These are phyloP conservation scores for Aspergillus alliaceus DNA, from an alignment of 2,329 filamentous ascomycete genomes.

Conservation along the genomic window DNA sequence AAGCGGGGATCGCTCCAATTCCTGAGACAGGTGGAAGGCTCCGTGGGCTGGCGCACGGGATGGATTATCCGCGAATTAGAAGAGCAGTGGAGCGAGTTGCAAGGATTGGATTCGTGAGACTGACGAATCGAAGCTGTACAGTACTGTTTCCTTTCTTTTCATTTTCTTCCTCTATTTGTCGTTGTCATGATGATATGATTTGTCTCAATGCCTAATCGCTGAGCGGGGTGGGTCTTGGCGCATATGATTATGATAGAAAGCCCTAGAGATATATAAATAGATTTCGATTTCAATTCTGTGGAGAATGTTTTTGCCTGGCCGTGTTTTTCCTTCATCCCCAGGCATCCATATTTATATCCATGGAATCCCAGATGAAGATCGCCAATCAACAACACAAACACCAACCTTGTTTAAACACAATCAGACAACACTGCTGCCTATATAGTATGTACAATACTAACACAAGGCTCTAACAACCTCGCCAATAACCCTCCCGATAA, in stretches of 20 bases:
- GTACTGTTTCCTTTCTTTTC: neutral
- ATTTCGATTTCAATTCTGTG: too few relatives aligned
- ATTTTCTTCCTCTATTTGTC: neutral
- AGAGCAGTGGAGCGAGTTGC: conserved; percentile 31
- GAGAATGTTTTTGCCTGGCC: too few relatives aligned
- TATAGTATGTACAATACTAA: too few relatives aligned
- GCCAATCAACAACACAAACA: too few relatives aligned
- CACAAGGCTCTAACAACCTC: too few relatives aligned
- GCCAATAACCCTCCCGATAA: too few relatives aligned
- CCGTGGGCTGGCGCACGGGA: conserved; percentile 32
- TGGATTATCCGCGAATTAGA: conserved; percentile 31
- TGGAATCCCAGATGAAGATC: too few relatives aligned
- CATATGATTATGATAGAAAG: too few relatives aligned
- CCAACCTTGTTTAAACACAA: neutral
- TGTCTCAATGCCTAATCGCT: too few relatives aligned
- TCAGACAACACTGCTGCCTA: too few relatives aligned
- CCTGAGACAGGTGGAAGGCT: conserved; percentile 26
- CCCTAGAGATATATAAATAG: neutral
- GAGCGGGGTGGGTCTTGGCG: too few relatives aligned
- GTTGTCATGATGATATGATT: too few relatives aligned
- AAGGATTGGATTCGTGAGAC: conserved; percentile 15
- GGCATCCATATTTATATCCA: neutral
- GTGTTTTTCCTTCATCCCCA: neutral
- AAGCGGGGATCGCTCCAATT: conserved; percentile 31
- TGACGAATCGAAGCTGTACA: neutral